These are phyloP conservation scores for Biancaea sappan DNA, from an alignment of 306 rosid species.

Conservation along the genomic window DNA sequence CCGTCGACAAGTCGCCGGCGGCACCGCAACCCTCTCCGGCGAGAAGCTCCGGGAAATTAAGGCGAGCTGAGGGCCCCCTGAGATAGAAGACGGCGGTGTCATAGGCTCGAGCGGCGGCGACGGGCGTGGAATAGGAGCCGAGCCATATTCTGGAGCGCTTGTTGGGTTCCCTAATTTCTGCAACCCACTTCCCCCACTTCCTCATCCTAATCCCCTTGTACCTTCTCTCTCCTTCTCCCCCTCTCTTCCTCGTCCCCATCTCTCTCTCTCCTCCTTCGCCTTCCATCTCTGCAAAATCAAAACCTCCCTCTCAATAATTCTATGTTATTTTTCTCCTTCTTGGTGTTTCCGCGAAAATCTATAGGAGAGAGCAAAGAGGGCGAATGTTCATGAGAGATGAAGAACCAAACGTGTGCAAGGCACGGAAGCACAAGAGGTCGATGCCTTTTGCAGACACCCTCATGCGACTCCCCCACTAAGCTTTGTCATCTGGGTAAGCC, in stretches of 20 bases:
- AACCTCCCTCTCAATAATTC: background rate
- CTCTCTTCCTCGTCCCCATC: constrained; percentile 41
- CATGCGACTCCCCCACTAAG: constrained; percentile 51
- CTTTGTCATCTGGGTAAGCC: constrained; percentile 49
- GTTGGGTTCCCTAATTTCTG: constrained; percentile 96
- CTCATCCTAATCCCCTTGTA: constrained; percentile 99
- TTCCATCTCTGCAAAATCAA: constrained; percentile 18
- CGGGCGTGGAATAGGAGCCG: constrained; percentile 90
- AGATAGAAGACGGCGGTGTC: constrained; percentile 92
- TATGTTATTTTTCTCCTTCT: background rate
- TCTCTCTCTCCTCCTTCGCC: constrained; percentile 26
- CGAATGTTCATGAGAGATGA: constrained; percentile 28
- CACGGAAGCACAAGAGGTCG: background rate
- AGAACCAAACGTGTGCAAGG: constrained; percentile 15
- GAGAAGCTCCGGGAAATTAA: constrained; percentile 79
- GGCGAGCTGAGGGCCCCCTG: constrained; percentile 87
- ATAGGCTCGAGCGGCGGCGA: constrained; percentile 97
- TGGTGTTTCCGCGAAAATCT: constrained; percentile 1
- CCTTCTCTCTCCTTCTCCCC: constrained; percentile 60
- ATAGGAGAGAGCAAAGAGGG: constrained; percentile 32
- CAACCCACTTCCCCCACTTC: constrained; percentile 99
- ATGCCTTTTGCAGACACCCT: constrained; percentile 11
- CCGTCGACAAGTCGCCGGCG: constrained; percentile 76
- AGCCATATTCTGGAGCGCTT: constrained; percentile 97
- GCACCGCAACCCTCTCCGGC: constrained; percentile 36